phyloP scores from a whole-genome alignment of 352 stramenopile species.

The Pythium coloratum region DNA sequence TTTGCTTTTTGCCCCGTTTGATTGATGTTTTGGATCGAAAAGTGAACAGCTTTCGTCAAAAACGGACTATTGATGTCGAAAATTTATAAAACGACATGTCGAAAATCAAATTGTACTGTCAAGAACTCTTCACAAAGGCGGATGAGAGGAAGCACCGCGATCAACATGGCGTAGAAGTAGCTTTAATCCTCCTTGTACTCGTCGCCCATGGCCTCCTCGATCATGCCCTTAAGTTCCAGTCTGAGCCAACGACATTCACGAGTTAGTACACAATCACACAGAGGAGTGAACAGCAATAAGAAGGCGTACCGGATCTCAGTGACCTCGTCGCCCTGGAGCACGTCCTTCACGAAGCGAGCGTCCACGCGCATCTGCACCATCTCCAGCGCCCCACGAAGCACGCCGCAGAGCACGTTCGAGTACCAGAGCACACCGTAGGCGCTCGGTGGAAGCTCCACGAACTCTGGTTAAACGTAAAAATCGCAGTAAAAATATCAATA shows the following conservation, averaged over 20 bases:
- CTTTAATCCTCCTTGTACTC: constrained; percentile 87
- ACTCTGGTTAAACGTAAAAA: too few species aligned
- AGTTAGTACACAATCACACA: neutral
- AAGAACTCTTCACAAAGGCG: neutral
- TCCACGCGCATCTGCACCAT: constrained; percentile 92
- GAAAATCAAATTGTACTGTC: constrained; percentile 2
- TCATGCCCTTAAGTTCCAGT: constrained; percentile 89
- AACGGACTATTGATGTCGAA: neutral
- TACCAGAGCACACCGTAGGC: constrained; percentile 93
- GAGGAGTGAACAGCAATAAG: neutral
- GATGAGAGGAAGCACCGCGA: neutral
- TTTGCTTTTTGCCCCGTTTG: neutral
- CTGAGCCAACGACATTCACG: neutral
- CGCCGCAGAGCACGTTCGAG: constrained; percentile 95
- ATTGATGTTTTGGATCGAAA: neutral
- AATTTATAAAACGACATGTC: constrained; percentile 9
- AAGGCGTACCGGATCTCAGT: constrained; percentile 70
- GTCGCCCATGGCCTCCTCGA: constrained; percentile 86
- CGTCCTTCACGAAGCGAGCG: constrained; percentile 82
- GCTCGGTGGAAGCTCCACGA: constrained; percentile 88
- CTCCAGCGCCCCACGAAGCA: constrained; percentile 95
- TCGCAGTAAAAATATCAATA: too few species aligned
- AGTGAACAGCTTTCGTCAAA: neutral
- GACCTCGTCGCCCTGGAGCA: constrained; percentile 84
- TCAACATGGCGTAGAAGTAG: neutral